Conservation (phyloP, 73 alveolate species). For the Paramecium sonneborni region DNA sequence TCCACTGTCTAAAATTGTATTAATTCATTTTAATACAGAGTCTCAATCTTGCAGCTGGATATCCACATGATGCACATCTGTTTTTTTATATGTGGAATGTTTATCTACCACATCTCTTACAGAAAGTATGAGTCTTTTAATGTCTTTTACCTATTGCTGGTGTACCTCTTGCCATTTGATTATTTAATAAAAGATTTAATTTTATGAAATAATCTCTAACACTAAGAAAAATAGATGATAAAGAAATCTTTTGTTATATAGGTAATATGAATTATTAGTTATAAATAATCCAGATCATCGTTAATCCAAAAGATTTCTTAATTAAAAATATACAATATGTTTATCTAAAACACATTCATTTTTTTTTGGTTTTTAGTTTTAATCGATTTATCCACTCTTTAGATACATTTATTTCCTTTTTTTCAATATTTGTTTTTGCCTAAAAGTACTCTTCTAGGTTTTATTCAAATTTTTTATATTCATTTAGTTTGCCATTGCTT, state of each 20-base stretch:
- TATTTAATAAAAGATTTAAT: constrained; percentile 40
- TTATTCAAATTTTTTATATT: constrained; percentile 1
- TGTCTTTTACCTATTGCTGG: constrained; percentile 80
- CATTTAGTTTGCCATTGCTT: background rate
- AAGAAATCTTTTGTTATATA: background rate
- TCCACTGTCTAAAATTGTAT: constrained; percentile 72
- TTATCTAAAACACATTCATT: background rate
- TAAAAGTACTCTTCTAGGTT: background rate
- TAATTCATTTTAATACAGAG: constrained; percentile 67
- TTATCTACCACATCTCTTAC: constrained; percentile 82
- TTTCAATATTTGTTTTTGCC: background rate
- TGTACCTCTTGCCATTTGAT: constrained; percentile 85
- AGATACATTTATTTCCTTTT: background rate
- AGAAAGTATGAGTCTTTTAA: constrained; percentile 84
- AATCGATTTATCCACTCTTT: background rate
- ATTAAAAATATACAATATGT: constrained; percentile 9
- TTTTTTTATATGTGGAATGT: constrained; percentile 80
- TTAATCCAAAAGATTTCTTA: background rate
- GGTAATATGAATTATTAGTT: background rate
- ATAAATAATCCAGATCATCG: constrained; percentile 27
- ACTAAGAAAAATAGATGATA: background rate
- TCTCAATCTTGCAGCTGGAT: constrained; percentile 80
- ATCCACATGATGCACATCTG: constrained; percentile 82
- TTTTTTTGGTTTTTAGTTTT: background rate
- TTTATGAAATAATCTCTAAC: constrained; percentile 26